phyloP scores from a whole-genome alignment of 1,139 yeast species.

The Suhomyces bolitotheri region DNA sequence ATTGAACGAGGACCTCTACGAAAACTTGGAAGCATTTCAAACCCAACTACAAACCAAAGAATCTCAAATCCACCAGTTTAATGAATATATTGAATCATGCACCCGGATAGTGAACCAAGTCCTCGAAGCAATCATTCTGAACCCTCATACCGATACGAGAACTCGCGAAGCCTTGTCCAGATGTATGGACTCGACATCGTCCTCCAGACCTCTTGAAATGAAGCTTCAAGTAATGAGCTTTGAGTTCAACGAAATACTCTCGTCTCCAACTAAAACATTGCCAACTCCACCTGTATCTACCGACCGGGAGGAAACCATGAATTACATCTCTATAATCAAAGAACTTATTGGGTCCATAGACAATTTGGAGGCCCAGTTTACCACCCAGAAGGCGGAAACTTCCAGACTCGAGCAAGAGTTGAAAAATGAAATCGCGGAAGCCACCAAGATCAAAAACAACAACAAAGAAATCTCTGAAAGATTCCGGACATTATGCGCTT shows the following conservation, averaged over 20 bases:
- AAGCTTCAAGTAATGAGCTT: conserved; percentile 28
- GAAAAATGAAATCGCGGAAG: conserved; percentile 24
- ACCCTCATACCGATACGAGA: conserved; percentile 19
- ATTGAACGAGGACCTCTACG: conserved; percentile 42
- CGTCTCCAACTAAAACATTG: conserved; percentile 8
- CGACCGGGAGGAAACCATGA: conserved; percentile 19
- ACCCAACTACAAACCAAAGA: conserved; percentile 32
- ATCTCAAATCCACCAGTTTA: conserved; percentile 17
- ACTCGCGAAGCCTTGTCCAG: conserved; percentile 22
- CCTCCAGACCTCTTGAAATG: conserved; percentile 22
- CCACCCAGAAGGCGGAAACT: conserved; percentile 24
- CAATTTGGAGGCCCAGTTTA: conserved; percentile 26
- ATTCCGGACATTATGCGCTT: conserved; percentile 21
- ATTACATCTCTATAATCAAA: conserved; percentile 20
- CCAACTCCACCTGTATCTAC: conserved; percentile 21
- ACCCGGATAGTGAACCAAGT: conserved; percentile 25
- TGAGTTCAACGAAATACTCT: conserved; percentile 21
- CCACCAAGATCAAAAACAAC: conserved; percentile 23
- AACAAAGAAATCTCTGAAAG: conserved; percentile 22
- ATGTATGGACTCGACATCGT: conserved; percentile 17
- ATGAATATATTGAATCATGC: conserved; percentile 20
- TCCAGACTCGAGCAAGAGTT: conserved; percentile 26
- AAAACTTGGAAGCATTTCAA: conserved; percentile 38
- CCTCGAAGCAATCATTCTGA: conserved; percentile 23
- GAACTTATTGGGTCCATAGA: conserved; percentile 19